Evolutionary conservation across 2,329 filamentous ascomycete genomes (phyloP), one percentile per base, ranked within the genome.

Genomic region (Botryotinia globosa): DNA sequence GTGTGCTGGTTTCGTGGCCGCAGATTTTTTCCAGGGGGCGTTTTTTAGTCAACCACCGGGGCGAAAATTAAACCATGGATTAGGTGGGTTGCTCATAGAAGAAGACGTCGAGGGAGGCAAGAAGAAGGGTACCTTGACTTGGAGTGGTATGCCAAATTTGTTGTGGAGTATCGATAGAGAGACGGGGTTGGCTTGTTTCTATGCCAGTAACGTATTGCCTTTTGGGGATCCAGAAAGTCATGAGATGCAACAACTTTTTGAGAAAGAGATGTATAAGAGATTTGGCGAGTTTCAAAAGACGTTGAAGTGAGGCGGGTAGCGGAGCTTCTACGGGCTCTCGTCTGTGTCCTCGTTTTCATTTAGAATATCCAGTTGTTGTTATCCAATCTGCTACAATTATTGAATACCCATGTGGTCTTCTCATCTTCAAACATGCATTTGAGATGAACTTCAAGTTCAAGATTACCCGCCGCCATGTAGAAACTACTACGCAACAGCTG

Each of bases 71-170:
- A 70, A 71, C 34, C 29, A 42, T 25, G 72, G 56, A 29, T 29
- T 71, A 5, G 72, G 72, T 8, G 67, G 72, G 2, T 34, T 56
- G 12, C n/a, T 71, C 3, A 42, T 71, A 4, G 56, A 45, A 10
- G 42, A 56, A 14, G 77, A 83, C 32, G 77, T 79, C 51, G 81
- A 81, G 5, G 79, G 77, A 3, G 77, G 82, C 62, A 80, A 83
- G 65, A 82, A 79, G 73, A 80, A 78, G 34, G 82, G 83, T 0
- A 82, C 82, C 5, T 44, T 85, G 76, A 78, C 78, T 32, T 86
- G 85, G 85, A 80, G 82, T 63, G 85, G 85, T 0, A 79, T 84
- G 71, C 78, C 82, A 25, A 87, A 87, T 77, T 76, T 84, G 18
- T 81, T 82, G 37, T 87, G 85, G 85, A 81, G 82, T 69, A 77